Evolutionary conservation across 192 early-diverging fungal genomes (phyloP), one percentile per base, ranked within the genome.

Genomic region (Obelidium mucronatum): DNA sequence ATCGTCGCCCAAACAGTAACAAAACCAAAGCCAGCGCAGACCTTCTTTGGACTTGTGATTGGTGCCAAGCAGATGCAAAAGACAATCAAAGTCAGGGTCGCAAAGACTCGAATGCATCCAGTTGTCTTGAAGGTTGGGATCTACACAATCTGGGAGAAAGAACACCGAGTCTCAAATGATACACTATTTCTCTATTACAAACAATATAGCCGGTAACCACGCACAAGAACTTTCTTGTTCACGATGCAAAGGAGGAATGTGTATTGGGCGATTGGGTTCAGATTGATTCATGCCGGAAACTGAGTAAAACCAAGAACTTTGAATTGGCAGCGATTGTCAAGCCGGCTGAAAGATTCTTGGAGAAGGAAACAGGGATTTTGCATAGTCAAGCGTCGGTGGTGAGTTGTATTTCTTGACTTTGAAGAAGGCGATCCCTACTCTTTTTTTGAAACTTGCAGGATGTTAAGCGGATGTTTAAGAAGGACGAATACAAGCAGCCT

Each of bases 111-210:
- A 37, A 81, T 95, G 56, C 94, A 96, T 78, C 94, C 91, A 56
- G 86, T 91, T 37, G 91, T 97, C 31, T 87, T 90, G 66, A 97
- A 97, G 91, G 95, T 96, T n/a, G n/a, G n/a, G n/a, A n/a, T n/a
- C n/a, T n/a, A n/a, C n/a, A n/a, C n/a, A n/a, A n/a, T n/a, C n/a
- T n/a, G n/a, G n/a, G n/a, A n/a, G 42, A 40, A 2, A 24, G 33
- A 19, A 13, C 3, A 15, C 58, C 52, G 17, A 13, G 26, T 42
- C 37, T 6, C 35, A 5, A 48, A 64, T 37, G 5, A 40, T 11
- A 8, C 11, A 22, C 55, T 8, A 8, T 58, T 6, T 15, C 44
- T 19, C 44, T 58, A 11, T 0, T 30, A 5, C 26, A 44, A 19
- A 40, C 59, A 28, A 24, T 0, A 40, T 82, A 97, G 93, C 88